Conservation (phyloP, 371 early-diverging fungal genomes). For the Sporodiniella umbellata region DNA sequence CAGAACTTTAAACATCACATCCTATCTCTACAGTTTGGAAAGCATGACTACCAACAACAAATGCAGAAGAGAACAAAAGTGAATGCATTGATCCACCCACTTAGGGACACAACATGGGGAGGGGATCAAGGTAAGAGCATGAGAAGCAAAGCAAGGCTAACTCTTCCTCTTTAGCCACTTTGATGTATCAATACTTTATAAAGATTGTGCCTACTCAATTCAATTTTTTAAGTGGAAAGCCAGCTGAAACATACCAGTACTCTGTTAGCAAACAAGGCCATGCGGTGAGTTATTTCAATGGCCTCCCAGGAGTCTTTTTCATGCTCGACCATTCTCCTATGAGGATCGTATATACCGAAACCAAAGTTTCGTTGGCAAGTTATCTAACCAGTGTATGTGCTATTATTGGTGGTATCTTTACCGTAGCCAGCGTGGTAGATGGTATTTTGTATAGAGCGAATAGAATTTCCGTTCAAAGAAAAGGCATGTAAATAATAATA, state of each 20-base stretch:
- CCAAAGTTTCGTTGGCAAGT: conserved; percentile 73
- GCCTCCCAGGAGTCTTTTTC: conserved; percentile 86
- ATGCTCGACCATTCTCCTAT: conserved; percentile 96
- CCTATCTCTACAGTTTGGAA: conserved; percentile 81
- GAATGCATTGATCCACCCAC: conserved; percentile 67
- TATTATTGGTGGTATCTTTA: conserved; percentile 93
- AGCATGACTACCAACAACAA: conserved; percentile 25
- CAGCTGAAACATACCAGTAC: conserved; percentile 86
- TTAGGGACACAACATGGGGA: conserved; percentile 64
- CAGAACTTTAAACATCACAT: conserved; percentile 77
- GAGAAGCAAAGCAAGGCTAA: neutral
- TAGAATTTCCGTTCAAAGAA: conserved; percentile 52
- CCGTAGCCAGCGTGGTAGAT: conserved; percentile 92
- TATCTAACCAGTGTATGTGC: conserved; percentile 91
- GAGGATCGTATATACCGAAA: conserved; percentile 83
- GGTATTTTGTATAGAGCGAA: conserved; percentile 81
- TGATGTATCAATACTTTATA: conserved; percentile 87
- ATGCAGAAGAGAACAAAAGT: conserved; percentile 33
- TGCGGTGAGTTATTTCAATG: conserved; percentile 26
- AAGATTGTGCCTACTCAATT: conserved; percentile 91
- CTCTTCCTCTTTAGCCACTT: conserved; percentile 14
- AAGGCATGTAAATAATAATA: conserved; percentile 12
- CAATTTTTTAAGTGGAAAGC: conserved; percentile 64
- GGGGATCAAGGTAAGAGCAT: conserved; percentile 39
- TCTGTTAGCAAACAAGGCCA: conserved; percentile 88